phyloP scores from a whole-genome alignment of 148 eudicot genomes.

The Agrostemma githago region DNA sequence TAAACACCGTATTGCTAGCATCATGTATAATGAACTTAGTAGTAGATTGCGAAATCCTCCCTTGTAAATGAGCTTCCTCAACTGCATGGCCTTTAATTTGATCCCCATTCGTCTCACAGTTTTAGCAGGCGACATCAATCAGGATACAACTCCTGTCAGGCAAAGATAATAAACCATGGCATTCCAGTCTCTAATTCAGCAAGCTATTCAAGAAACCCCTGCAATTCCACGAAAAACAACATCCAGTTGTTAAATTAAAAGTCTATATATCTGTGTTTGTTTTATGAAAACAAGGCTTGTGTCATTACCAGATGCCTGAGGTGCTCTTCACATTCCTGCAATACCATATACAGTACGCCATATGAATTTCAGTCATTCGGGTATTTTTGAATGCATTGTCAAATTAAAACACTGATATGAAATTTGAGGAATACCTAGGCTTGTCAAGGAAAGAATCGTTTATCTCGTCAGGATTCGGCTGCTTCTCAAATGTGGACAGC shows the following conservation, averaged over 20 bases:
- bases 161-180: background rate
- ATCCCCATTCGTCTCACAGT: background rate
- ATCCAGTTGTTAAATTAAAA: slow-evolving; percentile 10
- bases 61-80: background rate
- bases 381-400: background rate
- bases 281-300: background rate
- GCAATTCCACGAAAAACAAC: slow-evolving; percentile 11
- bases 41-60: background rate
- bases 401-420: background rate
- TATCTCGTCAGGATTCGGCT: slow-evolving; percentile 62
- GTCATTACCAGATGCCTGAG: slow-evolving; percentile 56
- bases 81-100: background rate
- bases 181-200: slow-evolving; percentile 14
- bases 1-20: background rate
- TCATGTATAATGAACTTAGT: background rate
- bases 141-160: background rate
- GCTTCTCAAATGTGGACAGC: slow-evolving; percentile 56
- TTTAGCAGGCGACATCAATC: background rate
- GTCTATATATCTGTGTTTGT: background rate
- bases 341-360: background rate
- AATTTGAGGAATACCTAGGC: slow-evolving; percentile 43
- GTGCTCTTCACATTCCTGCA: slow-evolving; percentile 50
- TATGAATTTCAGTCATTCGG: background rate
- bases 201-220: slow-evolving; percentile 64
- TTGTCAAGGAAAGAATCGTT: slow-evolving; percentile 73